These are phyloP conservation scores for Globisporangium splendens DNA, from an alignment of 352 stramenopile genomes.

Conservation along the genomic window DNA sequence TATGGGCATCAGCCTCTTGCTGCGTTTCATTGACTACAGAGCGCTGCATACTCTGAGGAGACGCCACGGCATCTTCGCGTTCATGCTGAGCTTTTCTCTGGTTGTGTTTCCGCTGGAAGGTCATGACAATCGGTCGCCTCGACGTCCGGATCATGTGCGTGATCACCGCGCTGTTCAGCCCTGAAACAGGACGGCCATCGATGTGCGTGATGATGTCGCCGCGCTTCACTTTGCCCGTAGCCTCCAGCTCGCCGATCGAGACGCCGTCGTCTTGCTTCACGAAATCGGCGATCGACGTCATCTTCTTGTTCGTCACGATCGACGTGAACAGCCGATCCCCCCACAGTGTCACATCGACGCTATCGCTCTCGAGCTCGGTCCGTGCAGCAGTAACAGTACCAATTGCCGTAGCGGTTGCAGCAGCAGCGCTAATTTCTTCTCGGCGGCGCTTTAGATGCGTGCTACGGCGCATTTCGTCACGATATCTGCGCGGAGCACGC, in stretches of 20 bases:
- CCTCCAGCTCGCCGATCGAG: constrained; percentile 53
- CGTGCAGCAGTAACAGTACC: too few species aligned
- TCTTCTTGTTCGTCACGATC: constrained; percentile 49
- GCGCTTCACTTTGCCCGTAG: constrained; percentile 37
- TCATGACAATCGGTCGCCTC: constrained; percentile 41
- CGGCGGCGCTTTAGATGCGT: constrained; percentile 35
- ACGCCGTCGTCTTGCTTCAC: constrained; percentile 37
- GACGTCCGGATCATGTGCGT: constrained; percentile 47
- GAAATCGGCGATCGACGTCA: constrained; percentile 55
- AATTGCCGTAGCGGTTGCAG: not conserved
- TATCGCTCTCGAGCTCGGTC: not conserved
- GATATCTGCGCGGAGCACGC: constrained; percentile 15
- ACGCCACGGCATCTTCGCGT: not conserved
- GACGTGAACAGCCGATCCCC: constrained; percentile 60
- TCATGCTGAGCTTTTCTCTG: not conserved
- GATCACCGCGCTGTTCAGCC: constrained; percentile 33
- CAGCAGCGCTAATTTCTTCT: constrained; percentile 6
- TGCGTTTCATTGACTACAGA: not conserved
- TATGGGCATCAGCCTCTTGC: not conserved
- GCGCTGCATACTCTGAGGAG: not conserved
- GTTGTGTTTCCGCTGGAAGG: constrained; percentile 18
- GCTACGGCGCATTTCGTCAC: constrained; percentile 23
- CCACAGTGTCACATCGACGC: constrained; percentile 43
- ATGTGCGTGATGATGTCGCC: constrained; percentile 62
- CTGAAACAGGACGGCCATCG: constrained; percentile 26